A percentile compares a stretch with the other conserved stretches of the same genome.
Conservation (phyloP, 768 basidiomycete genomes). For the Kwoniella europaea region DNA sequence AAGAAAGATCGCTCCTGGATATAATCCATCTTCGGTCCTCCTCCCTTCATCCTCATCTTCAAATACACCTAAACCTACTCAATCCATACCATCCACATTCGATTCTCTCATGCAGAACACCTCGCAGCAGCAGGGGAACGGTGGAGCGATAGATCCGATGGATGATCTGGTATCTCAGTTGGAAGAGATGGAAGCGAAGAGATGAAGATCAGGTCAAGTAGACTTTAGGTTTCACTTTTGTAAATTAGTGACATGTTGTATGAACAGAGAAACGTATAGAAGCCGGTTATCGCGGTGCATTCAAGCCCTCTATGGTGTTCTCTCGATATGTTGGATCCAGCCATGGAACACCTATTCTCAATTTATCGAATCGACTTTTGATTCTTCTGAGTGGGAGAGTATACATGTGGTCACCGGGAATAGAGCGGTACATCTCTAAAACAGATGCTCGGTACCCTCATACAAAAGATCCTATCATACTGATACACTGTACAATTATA, state of each 20-base stretch:
- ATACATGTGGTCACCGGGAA: too few relatives aligned
- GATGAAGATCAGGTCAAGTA: background rate
- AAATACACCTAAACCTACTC: background rate
- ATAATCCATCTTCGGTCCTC: slow-evolving; percentile 48
- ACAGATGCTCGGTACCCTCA: too few relatives aligned
- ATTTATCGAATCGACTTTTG: too few relatives aligned
- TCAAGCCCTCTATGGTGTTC: background rate
- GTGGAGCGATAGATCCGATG: slow-evolving; percentile 67
- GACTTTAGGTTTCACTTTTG: too few relatives aligned
- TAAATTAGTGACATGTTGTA: background rate
- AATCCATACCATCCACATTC: background rate
- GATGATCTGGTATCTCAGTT: slow-evolving; percentile 80
- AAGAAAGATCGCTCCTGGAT: slow-evolving; percentile 51
- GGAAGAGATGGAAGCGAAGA: slow-evolving; percentile 66
- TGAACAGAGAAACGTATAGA: background rate
- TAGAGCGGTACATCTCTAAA: too few relatives aligned
- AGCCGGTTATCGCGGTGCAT: background rate
- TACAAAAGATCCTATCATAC: background rate
- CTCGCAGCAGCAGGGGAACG: slow-evolving; percentile 20
- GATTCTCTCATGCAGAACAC: background rate
- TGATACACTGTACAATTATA: background rate
- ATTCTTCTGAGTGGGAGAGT: too few relatives aligned
- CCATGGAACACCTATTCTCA: background rate
- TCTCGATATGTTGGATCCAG: background rate
- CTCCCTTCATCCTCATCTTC: slow-evolving; percentile 33